Evolutionary conservation across 108 stramenopile species (phyloP).

Genomic region (Mayamaea pseudoterrestris): DNA sequence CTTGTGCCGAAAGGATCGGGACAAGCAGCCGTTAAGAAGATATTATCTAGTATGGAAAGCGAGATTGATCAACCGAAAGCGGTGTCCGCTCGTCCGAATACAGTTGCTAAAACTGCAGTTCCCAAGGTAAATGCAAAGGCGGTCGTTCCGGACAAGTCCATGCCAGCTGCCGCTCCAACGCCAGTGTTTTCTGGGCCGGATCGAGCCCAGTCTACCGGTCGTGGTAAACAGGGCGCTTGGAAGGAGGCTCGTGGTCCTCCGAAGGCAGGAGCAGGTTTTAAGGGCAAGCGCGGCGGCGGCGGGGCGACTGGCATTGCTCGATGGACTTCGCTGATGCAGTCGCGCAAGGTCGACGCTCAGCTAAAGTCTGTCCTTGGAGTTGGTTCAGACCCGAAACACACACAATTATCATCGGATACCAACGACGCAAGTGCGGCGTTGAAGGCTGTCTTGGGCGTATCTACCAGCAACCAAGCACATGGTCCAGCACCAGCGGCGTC

Average conservation of each 20-base stretch:
- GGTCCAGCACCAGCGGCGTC: constrained; percentile 9
- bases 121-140: no score
- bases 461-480: not conserved
- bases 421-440: constrained; percentile 17
- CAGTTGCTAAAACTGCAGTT: no score
- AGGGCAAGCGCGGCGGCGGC: constrained; percentile 14
- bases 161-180: constrained; percentile 17
- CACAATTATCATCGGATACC: not conserved
- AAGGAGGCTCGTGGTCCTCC: constrained; percentile 45
- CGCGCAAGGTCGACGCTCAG: constrained; percentile 31
- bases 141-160: constrained; percentile 19
- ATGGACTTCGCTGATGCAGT: constrained; percentile 34
- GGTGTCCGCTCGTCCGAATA: no score
- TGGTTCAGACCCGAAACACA: not conserved
- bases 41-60: constrained; percentile 38
- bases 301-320: constrained; percentile 19
- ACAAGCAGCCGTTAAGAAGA: constrained; percentile 44
- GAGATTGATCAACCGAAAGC: constrained; percentile 4
- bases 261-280: constrained; percentile 55
- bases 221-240: constrained; percentile 4
- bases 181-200: constrained; percentile 49
- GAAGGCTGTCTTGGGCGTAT: constrained; percentile 56
- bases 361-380: not conserved
- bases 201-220: constrained; percentile 3
- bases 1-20: constrained; percentile 52